phyloP scores from a whole-genome alignment of 768 basidiomycete species.

The Cystobasidiopsis lactophilus region DNA sequence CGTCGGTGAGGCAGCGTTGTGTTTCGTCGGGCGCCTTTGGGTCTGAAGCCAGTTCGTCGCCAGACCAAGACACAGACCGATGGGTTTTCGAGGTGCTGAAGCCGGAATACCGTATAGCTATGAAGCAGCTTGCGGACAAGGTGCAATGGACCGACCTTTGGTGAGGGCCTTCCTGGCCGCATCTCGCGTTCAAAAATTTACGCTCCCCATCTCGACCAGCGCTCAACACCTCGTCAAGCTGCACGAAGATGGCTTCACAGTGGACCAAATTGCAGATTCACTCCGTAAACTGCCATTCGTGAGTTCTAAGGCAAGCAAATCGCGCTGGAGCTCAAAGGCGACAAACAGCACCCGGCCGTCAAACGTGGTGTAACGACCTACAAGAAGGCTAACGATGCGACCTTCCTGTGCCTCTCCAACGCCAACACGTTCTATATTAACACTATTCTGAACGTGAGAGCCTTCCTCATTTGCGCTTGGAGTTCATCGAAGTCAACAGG shows the following conservation, averaged over 20 bases:
- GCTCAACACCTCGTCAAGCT: conserved; percentile 29
- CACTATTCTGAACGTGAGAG: conserved; percentile 50
- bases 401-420: conserved; percentile 80
- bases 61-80: conserved; percentile 90
- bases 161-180: conserved; percentile 30
- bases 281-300: conserved; percentile 73
- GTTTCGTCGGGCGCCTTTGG: background rate
- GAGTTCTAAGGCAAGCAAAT: conserved; percentile 21
- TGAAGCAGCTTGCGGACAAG: conserved; percentile 41
- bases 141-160: conserved; percentile 86
- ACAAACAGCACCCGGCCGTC: conserved; percentile 80
- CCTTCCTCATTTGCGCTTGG: background rate
- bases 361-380: conserved; percentile 59
- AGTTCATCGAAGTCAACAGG: background rate
- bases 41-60: conserved; percentile 26
- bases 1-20: conserved; percentile 2
- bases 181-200: no score
- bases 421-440: conserved; percentile 78
- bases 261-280: conserved; percentile 51
- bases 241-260: conserved; percentile 43
- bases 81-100: conserved; percentile 52
- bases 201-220: no score
- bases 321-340: background rate
- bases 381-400: conserved; percentile 46
- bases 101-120: conserved; percentile 57